phyloP scores from a whole-genome alignment of 1,139 yeast genomes.

The Suhomyces guaymorum region DNA sequence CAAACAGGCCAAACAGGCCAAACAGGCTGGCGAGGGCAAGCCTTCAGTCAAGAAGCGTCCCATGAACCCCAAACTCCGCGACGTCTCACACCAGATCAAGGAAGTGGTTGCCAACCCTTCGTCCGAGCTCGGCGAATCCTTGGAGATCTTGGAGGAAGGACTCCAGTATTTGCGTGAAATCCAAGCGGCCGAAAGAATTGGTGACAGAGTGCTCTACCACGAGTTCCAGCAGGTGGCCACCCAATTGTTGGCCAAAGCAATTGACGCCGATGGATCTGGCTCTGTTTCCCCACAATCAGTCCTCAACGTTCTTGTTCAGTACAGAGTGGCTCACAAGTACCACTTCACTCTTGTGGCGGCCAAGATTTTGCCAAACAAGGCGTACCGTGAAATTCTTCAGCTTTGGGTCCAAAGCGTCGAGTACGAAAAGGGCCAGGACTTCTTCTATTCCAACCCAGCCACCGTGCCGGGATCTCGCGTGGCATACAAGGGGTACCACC shows the following conservation, averaged over 20 bases:
- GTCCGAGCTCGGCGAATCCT: conserved; percentile 30
- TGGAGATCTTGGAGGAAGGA: conserved; percentile 47
- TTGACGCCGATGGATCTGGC: conserved; percentile 18
- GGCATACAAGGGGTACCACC: conserved; percentile 18
- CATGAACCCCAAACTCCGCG: conserved; percentile 32
- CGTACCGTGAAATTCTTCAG: conserved; percentile 28
- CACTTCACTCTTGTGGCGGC: conserved; percentile 33
- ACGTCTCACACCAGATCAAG: conserved; percentile 36
- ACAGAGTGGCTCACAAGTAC: conserved; percentile 35
- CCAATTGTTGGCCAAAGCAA: conserved; percentile 25
- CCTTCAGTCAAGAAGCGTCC: conserved; percentile 2
- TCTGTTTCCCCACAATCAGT: conserved; percentile 27
- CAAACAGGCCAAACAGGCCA: too few relatives aligned
- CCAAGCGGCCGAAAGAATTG: conserved; percentile 35
- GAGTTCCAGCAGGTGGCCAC: conserved; percentile 31
- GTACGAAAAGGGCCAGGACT: conserved; percentile 18
- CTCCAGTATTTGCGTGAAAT: conserved; percentile 41
- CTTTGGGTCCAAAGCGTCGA: conserved; percentile 41
- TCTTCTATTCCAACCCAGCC: conserved; percentile 14
- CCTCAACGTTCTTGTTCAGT: conserved; percentile 29
- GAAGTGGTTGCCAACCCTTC: conserved; percentile 24
- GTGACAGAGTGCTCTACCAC: conserved; percentile 14
- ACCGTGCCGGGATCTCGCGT: conserved; percentile 12
- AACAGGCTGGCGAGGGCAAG: too few relatives aligned
- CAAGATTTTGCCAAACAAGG: conserved; percentile 19